Base-by-base conservation (phyloP, 2,329 filamentous ascomycete genomes). In the Pseudocercospora vitis region DNA sequence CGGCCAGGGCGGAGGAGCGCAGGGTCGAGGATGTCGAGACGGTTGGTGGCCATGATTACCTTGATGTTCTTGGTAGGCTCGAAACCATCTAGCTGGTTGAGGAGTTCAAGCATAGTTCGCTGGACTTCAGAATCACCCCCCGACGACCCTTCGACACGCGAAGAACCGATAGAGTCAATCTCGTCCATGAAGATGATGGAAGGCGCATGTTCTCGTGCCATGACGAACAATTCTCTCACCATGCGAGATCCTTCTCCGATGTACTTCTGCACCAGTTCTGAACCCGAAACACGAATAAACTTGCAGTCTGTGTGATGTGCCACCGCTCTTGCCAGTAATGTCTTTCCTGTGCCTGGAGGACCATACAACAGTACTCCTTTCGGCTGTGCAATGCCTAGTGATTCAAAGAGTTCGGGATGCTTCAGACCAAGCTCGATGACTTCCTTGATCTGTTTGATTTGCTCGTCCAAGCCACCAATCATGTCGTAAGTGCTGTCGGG, bases 121-220 rank as follows among this genome's bases (percentile, higher is more conserved):
- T 99, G 94, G 49, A 99, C 94, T 75, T 99, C 94, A 1, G 91
- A 96, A 71, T 99, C 94, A 68, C 94, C 94, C 49, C 91, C 91
- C 16, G 89, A 95, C 54, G 89, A 95, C 21, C 92, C 92, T 71
- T 99, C 94, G 50, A 99, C 92, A 75, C 94, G 89, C 56, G 91
- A 96, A 28, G 91, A 96, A 60, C 94, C 94, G 74, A 99, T 99
- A 64, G 89, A 95, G 79, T 99, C 94, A 74, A 99, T 97, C 75
- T 99, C 94, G 73, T 99, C 94, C 94, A 99, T 99, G 80, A 99
- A 99, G 75, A 99, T 99, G 76, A 99, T 99, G 63, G 89, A 95
- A 18, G 94, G 94, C 1, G 94, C 94, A 67, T 99, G 94, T 72
- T 99, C 94, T 74, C 94, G 84, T 23, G 94, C 94, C 94, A 99